Evolutionary conservation across 2,329 filamentous ascomycete species (phyloP).

Genomic region (Karstenula rhodostoma): DNA sequence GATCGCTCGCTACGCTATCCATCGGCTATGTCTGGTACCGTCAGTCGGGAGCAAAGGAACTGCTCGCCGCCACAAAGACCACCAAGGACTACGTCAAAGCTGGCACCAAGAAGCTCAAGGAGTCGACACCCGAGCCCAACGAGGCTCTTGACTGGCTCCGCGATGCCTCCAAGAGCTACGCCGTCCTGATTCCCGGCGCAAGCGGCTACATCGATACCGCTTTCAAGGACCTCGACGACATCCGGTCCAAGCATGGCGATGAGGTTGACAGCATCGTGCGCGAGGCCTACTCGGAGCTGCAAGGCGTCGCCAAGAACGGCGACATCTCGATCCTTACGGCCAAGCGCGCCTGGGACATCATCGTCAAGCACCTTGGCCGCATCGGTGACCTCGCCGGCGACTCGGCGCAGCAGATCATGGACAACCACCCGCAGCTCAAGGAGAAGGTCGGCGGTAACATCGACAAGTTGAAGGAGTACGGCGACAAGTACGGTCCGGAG

Average conservation of each 20-base stretch:
- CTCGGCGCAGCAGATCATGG: constrained; percentile 68
- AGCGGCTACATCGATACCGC: constrained; percentile 71
- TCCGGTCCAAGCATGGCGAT: constrained; percentile 71
- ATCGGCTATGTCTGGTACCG: constrained; percentile 63
- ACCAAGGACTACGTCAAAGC: constrained; percentile 68
- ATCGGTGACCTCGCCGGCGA: constrained; percentile 70
- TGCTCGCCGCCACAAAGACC: constrained; percentile 61
- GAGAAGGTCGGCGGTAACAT: constrained; percentile 74
- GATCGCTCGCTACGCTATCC: constrained; percentile 57
- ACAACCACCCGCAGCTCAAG: constrained; percentile 78
- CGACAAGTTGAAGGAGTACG: constrained; percentile 73
- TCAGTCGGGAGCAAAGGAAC: constrained; percentile 59
- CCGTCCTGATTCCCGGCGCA: constrained; percentile 75
- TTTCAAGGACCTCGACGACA: constrained; percentile 74
- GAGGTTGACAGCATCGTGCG: constrained; percentile 74
- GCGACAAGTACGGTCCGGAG: constrained; percentile 75
- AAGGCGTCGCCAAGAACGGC: constrained; percentile 67
- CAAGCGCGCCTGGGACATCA: constrained; percentile 66
- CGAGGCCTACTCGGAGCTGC: constrained; percentile 73
- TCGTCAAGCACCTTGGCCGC: constrained; percentile 68
- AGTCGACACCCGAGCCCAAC: constrained; percentile 70
- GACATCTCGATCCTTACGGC: constrained; percentile 68
- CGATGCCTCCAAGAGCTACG: constrained; percentile 72
- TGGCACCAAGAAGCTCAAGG: constrained; percentile 67
- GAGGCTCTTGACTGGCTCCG: constrained; percentile 72